These are phyloP conservation scores for Silene vulgaris DNA, from an alignment of 179 eudicot genomes.

Conservation along the genomic window DNA sequence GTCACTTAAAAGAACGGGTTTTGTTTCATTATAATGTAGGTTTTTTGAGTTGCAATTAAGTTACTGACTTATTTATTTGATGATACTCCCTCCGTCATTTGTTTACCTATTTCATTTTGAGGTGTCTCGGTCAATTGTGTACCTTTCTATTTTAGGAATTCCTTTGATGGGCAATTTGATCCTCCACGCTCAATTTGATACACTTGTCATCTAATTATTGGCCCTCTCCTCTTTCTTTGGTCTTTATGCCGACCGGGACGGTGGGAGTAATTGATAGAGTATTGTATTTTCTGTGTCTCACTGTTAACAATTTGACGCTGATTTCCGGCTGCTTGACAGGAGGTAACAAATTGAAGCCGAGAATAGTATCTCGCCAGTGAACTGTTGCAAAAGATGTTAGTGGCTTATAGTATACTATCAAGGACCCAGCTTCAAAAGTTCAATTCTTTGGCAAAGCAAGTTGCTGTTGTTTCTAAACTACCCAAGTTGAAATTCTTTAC, in stretches of 20 bases:
- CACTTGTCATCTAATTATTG: too few relatives aligned
- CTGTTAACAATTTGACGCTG: not conserved
- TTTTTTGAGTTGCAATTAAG: too few relatives aligned
- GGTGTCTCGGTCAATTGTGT: too few relatives aligned
- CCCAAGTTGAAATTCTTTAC: slow-evolving; percentile 27
- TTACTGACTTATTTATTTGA: too few relatives aligned
- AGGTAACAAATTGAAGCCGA: not conserved
- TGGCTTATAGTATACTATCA: slow-evolving; percentile 32
- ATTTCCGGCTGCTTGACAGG: not conserved
- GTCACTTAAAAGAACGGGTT: too few relatives aligned
- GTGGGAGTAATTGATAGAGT: not conserved
- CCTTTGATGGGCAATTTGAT: too few relatives aligned
- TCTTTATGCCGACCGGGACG: too few relatives aligned
- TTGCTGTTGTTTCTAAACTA: slow-evolving; percentile 16
- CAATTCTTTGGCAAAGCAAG: slow-evolving; percentile 17
- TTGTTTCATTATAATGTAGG: not conserved
- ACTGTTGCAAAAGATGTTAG: not conserved
- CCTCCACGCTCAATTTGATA: too few relatives aligned
- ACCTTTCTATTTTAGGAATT: too few relatives aligned
- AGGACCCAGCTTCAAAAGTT: slow-evolving; percentile 19
- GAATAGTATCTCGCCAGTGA: not conserved
- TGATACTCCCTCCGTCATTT: too few relatives aligned
- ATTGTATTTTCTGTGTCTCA: not conserved
- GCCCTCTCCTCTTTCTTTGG: too few relatives aligned
- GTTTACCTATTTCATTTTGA: too few relatives aligned